phyloP scores from a whole-genome alignment of 2,329 filamentous ascomycete species.

The Xylaria sp. region DNA sequence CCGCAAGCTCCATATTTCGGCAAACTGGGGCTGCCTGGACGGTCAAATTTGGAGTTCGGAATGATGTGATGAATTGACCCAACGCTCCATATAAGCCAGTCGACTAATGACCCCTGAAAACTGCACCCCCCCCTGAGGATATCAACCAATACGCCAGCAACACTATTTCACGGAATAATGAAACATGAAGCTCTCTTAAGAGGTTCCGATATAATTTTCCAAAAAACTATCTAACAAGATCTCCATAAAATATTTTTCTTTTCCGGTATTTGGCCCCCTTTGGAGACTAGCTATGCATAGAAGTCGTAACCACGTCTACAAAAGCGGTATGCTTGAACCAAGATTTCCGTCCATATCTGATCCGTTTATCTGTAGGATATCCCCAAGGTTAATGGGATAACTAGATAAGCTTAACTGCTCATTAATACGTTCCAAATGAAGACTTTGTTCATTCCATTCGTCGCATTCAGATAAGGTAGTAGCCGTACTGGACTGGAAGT shows the following conservation, averaged over 20 bases:
- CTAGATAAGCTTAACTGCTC: constrained; percentile 3
- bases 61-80: background rate
- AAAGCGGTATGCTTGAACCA: background rate
- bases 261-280: background rate
- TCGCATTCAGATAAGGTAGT: background rate
- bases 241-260: background rate
- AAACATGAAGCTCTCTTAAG: too few relatives aligned
- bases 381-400: background rate
- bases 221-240: background rate
- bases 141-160: background rate
- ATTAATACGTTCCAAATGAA: background rate
- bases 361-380: background rate
- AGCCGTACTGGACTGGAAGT: background rate
- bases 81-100: background rate
- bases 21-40: too few relatives aligned
- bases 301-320: background rate
- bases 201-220: too few relatives aligned
- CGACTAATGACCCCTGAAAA: background rate
- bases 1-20: background rate
- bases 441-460: background rate
- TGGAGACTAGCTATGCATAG: background rate
- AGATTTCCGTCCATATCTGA: background rate
- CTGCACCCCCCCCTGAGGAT: background rate
- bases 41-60: background rate
- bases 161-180: background rate